Evolutionary conservation across 2,329 filamentous ascomycete species (phyloP).

Genomic region (Rutstroemia sp.): DNA sequence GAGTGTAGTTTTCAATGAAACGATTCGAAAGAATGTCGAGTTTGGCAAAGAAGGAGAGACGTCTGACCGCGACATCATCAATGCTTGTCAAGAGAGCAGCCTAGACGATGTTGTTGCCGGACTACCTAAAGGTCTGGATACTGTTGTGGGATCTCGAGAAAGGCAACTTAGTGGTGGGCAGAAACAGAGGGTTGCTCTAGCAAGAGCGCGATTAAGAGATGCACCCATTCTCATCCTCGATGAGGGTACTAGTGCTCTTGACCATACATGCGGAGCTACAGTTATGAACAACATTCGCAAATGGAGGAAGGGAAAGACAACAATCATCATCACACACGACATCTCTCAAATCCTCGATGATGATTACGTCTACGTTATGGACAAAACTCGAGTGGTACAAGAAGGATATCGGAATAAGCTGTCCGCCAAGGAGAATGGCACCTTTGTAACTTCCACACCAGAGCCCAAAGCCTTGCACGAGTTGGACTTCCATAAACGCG

Average conservation of each 20-base stretch:
- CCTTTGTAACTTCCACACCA: conserved; percentile 39
- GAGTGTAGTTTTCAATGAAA: conserved; percentile 74
- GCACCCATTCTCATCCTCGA: conserved; percentile 79
- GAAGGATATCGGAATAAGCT: conserved; percentile 57
- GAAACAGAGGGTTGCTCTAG: conserved; percentile 72
- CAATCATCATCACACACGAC: conserved; percentile 90
- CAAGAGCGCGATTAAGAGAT: conserved; percentile 69
- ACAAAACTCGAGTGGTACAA: conserved; percentile 59
- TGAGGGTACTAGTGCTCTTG: conserved; percentile 80
- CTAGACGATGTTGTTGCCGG: conserved; percentile 59
- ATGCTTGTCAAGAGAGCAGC: conserved; percentile 59
- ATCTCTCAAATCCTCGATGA: conserved; percentile 62
- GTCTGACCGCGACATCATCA: conserved; percentile 46
- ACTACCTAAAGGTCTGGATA: conserved; percentile 65
- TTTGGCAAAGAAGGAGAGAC: conserved; percentile 55
- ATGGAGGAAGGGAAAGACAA: conserved; percentile 78
- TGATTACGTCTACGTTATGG: conserved; percentile 77
- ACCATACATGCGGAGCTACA: conserved; percentile 58
- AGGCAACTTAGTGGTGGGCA: conserved; percentile 76
- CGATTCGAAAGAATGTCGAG: conserved; percentile 68
- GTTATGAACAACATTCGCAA: conserved; percentile 68
- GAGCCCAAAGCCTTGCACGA: conserved; percentile 1
- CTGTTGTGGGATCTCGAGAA: conserved; percentile 62
- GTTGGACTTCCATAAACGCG: not conserved
- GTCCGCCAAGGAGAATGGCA: conserved; percentile 35